Conservation (phyloP, 1,284 basidiomycete genomes). For the Somion occarium region DNA sequence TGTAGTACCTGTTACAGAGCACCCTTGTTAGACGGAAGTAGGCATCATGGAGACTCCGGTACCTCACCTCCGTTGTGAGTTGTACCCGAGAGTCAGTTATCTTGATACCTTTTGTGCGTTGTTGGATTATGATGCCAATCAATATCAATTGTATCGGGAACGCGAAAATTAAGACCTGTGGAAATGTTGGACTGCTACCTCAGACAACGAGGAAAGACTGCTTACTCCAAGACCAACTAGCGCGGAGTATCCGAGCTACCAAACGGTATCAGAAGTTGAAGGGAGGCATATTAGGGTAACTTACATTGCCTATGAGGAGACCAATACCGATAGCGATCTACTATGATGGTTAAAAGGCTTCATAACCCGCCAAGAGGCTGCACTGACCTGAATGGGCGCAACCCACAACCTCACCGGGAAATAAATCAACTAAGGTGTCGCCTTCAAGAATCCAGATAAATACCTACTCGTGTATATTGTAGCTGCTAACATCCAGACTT, state of each 20-base stretch:
- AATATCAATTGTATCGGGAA: constrained; percentile 62
- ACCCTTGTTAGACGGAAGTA: neutral
- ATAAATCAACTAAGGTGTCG: neutral
- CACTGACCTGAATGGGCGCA: constrained; percentile 46
- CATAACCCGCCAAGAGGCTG: neutral
- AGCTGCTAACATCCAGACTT: constrained; percentile 43
- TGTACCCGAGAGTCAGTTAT: constrained; percentile 71
- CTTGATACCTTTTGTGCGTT: constrained; percentile 63
- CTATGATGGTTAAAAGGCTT: neutral
- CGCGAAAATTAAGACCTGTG: constrained; percentile 48
- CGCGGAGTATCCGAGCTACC: constrained; percentile 61
- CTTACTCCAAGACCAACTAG: constrained; percentile 66
- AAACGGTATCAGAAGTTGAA: constrained; percentile 8
- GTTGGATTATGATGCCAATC: constrained; percentile 58
- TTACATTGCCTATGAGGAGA: constrained; percentile 57
- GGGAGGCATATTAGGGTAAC: neutral
- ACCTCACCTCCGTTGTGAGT: constrained; percentile 51
- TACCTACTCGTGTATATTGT: constrained; percentile 47
- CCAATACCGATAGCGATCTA: constrained; percentile 61
- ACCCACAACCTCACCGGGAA: constrained; percentile 50
- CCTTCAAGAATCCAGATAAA: neutral
- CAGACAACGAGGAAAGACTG: too few species aligned
- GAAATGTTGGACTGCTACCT: too few species aligned
- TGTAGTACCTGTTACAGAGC: constrained; percentile 41
- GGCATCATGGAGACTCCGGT: neutral